Evolutionary conservation across 2,329 filamentous ascomycete species (phyloP).

Genomic region (Nigrospora osmanthi): DNA sequence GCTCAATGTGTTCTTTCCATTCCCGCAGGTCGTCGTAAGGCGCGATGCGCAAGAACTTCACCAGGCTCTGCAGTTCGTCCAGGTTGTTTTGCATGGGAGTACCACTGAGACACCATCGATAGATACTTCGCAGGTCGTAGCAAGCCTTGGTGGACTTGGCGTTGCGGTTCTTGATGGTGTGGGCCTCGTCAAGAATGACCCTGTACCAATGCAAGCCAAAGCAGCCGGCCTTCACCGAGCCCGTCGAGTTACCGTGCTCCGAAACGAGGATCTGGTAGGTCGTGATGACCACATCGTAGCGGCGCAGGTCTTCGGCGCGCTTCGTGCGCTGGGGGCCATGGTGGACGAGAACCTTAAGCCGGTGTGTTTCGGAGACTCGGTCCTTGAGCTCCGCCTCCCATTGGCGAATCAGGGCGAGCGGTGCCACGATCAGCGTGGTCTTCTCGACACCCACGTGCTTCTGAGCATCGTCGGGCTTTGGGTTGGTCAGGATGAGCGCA

Average conservation of each 20-base stretch:
- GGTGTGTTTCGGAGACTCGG: constrained; percentile 63
- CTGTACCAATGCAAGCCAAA: constrained; percentile 94
- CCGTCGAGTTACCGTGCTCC: constrained; percentile 67
- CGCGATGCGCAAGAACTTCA: constrained; percentile 85
- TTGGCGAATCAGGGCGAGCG: constrained; percentile 88
- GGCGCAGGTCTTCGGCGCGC: constrained; percentile 63
- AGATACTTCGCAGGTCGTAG: constrained; percentile 76
- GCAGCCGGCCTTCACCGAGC: constrained; percentile 65
- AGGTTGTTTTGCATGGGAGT: constrained; percentile 98
- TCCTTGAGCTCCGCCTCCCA: constrained; percentile 92
- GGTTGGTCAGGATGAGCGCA: constrained; percentile 77
- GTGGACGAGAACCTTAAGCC: constrained; percentile 77
- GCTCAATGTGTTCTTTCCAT: constrained; percentile 89
- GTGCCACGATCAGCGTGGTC: constrained; percentile 84
- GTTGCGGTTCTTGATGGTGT: constrained; percentile 97
- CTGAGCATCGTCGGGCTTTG: constrained; percentile 48
- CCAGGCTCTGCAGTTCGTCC: constrained; percentile 88
- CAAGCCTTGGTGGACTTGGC: constrained; percentile 92
- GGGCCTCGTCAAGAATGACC: constrained; percentile 90
- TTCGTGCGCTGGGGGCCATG: constrained; percentile 85
- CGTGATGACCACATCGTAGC: constrained; percentile 92
- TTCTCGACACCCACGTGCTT: constrained; percentile 58
- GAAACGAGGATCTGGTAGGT: constrained; percentile 95
- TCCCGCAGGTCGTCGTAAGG: constrained; percentile 79
- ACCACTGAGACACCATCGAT: constrained; percentile 92